Evolutionary conservation across 2,329 filamentous ascomycete genomes (phyloP), one percentile per base, ranked within the genome.

Genomic region (Sporothrix globosa): DNA sequence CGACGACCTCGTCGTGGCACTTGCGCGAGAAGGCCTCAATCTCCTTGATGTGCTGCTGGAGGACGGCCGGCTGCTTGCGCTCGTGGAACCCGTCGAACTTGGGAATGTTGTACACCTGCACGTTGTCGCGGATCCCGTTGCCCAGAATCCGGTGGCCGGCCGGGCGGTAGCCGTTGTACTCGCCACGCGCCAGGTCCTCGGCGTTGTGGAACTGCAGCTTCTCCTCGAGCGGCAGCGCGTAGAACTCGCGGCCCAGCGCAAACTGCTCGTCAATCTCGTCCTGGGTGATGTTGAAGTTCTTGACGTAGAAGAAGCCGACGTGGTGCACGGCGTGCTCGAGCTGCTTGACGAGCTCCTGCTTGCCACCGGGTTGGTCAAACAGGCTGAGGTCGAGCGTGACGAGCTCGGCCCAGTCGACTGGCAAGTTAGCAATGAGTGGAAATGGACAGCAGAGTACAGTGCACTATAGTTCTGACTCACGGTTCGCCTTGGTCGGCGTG

Each of bases 51-150:
- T 87, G 79, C 0, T 82, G 79, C 50, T 81, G 75, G 0, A 89
- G 75, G 0, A 87, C 74, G 0, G 81, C 76, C 0, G 84, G 84
- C 13, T 86, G 84, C 17, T 76, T 72, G 10, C 83, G 80, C n/a
- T 79, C 75, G 74, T 84, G 82, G 70, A 81, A 76, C 3, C 79
- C 77, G n/a, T 81, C 82, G 73, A 87, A 88, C 73, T 89, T 89
- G 68, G 85, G 84, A 9, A 88, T 83, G 74, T 88, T 88, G 79
- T 85, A 88, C 0, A 88, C 83, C 74, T 89, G 83, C 41, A 87
- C 80, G 72, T 88, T 88, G 74, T 89, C 86, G 21, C 75, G 79
- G 69, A 83, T 77, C 2, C 82, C 80, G 1, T 74, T 74, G 48
- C 71, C 73, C 14, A 75, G 70, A 14, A 70, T 69, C 53, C 73